Evolutionary conservation across 257 asterid genomes (phyloP), one percentile per base, ranked within the genome.

Genomic region (Solanum pinnatisectum): DNA sequence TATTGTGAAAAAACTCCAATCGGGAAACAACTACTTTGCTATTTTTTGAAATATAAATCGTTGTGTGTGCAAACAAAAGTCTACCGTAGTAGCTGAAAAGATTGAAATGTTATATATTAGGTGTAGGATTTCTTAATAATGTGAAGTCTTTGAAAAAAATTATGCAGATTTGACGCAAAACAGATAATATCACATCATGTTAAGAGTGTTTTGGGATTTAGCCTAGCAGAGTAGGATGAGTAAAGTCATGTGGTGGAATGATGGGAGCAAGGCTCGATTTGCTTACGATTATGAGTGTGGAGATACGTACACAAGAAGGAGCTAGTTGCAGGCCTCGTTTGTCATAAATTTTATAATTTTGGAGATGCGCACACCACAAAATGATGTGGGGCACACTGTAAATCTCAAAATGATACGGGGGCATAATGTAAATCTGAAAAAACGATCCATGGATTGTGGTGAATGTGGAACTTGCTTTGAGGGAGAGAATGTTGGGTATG

Each of bases 151-250:
- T 65, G 0, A 2, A n/a, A 65, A 23, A 65, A 11, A 5, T 25
- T 11, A 3, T n/a, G 18, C 0, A 0, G 33, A 65, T 0, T 65
- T 10, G 33, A n/a, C 0, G 3, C 32, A 10, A n/a, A 2, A 5
- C 2, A n/a, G 0, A 65, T n/a, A 65, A 65, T 65, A n/a, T n/a
- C 18, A 65, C 14, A 65, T 65, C 2, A n/a, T 5, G 33, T n/a
- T n/a, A 65, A 65, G 0, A 65, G 3, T 65, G 1, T n/a, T n/a
- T n/a, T n/a, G 4, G 1, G 1, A 65, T 65, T 65, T 65, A 5
- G 33, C 16, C 2, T 12, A 65, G 30, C 8, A 65, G n/a, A 10
- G 3, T 7, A 2, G 33, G 33, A 65, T 65, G 33, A n/a, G 8
- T 65, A 65, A n/a, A 27, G 72, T 4, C 2, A 65, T 23, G 32